Conservation (phyloP, 2,329 filamentous ascomycete genomes). For the Pyrenophora graminea region DNA sequence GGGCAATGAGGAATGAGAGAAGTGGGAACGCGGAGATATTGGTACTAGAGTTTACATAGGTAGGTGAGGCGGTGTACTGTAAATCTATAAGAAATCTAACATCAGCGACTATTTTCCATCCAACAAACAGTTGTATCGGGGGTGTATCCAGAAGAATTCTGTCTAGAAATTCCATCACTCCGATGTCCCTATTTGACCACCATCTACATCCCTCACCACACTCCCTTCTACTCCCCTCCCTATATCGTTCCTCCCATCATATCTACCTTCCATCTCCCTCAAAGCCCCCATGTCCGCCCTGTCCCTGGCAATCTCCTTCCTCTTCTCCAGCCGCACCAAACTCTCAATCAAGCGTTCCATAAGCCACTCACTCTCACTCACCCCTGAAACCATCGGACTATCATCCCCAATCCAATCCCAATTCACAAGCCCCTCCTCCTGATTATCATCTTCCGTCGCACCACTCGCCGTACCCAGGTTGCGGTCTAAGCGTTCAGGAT, state of each 20-base stretch:
- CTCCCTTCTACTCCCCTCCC: too few species aligned
- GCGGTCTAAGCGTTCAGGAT: conserved; percentile 18
- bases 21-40: too few species aligned
- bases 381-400: conserved; percentile 67
- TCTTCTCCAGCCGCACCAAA: conserved; percentile 50
- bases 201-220: too few species aligned
- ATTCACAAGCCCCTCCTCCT: conserved; percentile 62
- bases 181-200: too few species aligned
- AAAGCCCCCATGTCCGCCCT: conserved; percentile 1
- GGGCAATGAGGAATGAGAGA: too few species aligned
- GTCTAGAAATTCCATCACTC: too few species aligned
- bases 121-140: too few species aligned
- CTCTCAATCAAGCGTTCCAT: conserved; percentile 69
- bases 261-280: conserved; percentile 4
- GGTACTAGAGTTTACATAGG: too few species aligned
- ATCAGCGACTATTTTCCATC: too few species aligned
- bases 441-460: conserved; percentile 57
- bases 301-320: conserved; percentile 20
- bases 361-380: conserved; percentile 69
- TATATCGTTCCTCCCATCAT: not conserved
- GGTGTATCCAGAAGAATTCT: too few species aligned
- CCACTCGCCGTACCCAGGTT: conserved; percentile 8
- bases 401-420: conserved; percentile 76
- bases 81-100: too few species aligned
- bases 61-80: too few species aligned